phyloP scores from a whole-genome alignment of 2,329 filamentous ascomycete genomes.

The Xylaria arbuscula region DNA sequence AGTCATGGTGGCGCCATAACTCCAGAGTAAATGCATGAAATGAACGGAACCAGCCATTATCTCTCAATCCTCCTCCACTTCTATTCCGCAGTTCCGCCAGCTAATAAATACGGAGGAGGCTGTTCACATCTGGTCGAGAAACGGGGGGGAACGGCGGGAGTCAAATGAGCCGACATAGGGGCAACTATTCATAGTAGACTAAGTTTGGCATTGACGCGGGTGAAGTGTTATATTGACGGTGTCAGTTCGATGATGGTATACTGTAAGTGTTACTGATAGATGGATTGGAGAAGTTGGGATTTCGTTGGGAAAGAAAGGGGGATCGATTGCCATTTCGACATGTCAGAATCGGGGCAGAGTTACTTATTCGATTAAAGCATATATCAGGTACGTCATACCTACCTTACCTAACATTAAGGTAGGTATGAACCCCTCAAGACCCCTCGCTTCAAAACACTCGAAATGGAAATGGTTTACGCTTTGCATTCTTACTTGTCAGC shows the following conservation, averaged over 20 bases:
- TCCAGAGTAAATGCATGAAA: background rate
- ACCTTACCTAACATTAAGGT: too few relatives aligned
- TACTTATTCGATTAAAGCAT: slow-evolving; percentile 16
- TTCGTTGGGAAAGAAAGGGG: background rate
- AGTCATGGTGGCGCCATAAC: slow-evolving; percentile 1
- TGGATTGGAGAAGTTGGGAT: slow-evolving; percentile 7
- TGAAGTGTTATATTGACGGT: background rate
- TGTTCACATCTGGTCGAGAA: background rate
- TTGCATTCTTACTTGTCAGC: too few relatives aligned
- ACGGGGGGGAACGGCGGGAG: slow-evolving; percentile 26
- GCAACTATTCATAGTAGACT: background rate
- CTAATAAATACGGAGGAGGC: background rate
- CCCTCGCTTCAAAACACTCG: background rate
- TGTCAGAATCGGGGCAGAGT: slow-evolving; percentile 7
- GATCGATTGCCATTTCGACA: background rate
- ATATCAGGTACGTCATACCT: background rate
- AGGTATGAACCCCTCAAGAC: background rate
- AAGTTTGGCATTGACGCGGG: background rate
- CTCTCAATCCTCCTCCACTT: background rate
- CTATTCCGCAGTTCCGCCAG: background rate
- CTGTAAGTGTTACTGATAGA: background rate
- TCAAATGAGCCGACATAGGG: background rate
- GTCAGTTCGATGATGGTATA: background rate
- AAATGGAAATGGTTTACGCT: background rate
- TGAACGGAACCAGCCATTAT: background rate